Conservation (phyloP, 768 basidiomycete species). For the Amanita fuliginea region DNA sequence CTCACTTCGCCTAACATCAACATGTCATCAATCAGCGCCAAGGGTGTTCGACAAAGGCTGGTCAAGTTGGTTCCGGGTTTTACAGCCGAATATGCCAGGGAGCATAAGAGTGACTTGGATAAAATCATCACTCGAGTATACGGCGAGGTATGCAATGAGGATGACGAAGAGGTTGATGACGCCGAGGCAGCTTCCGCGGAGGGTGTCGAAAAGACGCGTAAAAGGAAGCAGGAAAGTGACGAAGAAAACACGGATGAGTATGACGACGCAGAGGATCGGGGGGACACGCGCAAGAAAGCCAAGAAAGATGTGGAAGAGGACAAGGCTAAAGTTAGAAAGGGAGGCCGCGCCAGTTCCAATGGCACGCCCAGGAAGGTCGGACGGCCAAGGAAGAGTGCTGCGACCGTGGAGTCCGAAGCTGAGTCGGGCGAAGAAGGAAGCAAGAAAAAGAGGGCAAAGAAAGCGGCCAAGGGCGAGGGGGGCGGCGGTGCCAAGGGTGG, state of each 20-base stretch:
- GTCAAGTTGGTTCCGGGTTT: constrained; percentile 39
- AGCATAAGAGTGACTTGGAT: constrained; percentile 61
- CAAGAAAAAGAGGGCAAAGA: constrained; percentile 31
- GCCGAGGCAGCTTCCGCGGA: constrained; percentile 8
- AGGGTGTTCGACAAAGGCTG: constrained; percentile 75
- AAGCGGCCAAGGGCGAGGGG: constrained; percentile 16
- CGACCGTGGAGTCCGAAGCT: constrained; percentile 41
- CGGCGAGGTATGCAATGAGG: constrained; percentile 38
- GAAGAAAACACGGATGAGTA: constrained; percentile 18
- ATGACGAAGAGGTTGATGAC: background rate
- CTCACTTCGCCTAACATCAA: constrained; percentile 70
- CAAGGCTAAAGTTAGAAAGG: background rate
- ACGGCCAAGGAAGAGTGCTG: constrained; percentile 45
- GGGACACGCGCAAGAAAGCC: constrained; percentile 30
- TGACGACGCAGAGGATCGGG: constrained; percentile 22
- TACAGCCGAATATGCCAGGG: constrained; percentile 50
- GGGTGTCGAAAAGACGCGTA: constrained; percentile 21
- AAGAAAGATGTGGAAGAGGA: constrained; percentile 11
- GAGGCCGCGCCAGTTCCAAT: background rate
- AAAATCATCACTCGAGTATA: constrained; percentile 56
- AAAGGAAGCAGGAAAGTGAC: constrained; percentile 26
- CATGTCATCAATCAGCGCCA: constrained; percentile 74
- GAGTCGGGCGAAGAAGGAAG: constrained; percentile 32
- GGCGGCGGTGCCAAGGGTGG: constrained; percentile 54
- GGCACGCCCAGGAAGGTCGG: constrained; percentile 24